Base-by-base conservation (phyloP, 441 rosid genomes). In the Corymbia calophylla region DNA sequence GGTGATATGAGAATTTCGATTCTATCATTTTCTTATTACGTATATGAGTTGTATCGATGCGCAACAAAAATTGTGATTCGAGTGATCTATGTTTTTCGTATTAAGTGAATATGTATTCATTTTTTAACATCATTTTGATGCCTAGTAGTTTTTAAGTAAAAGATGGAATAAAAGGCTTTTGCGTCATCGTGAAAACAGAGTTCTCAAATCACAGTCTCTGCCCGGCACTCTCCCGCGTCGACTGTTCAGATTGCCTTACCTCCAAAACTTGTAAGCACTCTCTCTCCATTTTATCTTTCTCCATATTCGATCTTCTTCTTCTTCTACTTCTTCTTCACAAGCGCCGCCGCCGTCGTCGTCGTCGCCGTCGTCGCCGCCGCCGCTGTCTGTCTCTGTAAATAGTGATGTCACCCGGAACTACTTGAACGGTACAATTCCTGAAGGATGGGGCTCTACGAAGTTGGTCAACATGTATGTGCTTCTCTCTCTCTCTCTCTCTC, bases 11-110 rank as follows among this genome's bases (percentile, higher is more conserved):
- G 23, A 54, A 54, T 54, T 54, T 1, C 0, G 9, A 54, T 54
- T 54, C 1, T 17, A 53, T 53, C 55, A 2, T 54, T 17, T 54
- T 0, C 8, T 54, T 54, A 54, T 17, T 54, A 54, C 0, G 0
- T 54, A 54, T 54, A 54, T 54, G 56, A 54, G 4, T 53, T 2
- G 17, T 17, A 54, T 18, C 4, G 0, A 0, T 54, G 21, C 56
- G 18, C 1, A 5, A 3, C 6, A 18, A 8, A 23, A 39, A 8
- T 54, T 18, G 56, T 54, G 0, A 16, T 17, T 54, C 18, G 0
- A 18, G 8, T 18, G 44, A 5, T 39, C 44, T 39, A 39, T 39
- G 44, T 6, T 39, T 39, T 39, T 39, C 44, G 5, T 39, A 39
- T 39, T 53, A 53, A 16, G 55, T 53, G 4, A 16, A 16, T 0